Percentiles rank a stretch among this genome's conserved stretches.
Evolutionary conservation across 495 filamentous ascomycete species (phyloP).

Genomic region (Aspergillus incahuasiensis): DNA sequence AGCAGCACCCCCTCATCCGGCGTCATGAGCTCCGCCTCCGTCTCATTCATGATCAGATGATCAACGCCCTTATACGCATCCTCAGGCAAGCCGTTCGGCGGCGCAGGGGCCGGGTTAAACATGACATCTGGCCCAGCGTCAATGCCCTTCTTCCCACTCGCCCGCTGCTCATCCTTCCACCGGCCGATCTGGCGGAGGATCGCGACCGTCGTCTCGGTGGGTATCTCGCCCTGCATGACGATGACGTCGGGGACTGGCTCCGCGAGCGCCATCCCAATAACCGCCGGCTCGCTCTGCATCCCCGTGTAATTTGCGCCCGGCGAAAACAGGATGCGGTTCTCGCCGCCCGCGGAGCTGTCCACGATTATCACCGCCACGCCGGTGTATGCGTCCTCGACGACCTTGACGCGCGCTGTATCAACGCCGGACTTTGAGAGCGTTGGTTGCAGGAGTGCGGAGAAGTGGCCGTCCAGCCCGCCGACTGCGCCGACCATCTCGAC

Average conservation of each 20-base stretch:
- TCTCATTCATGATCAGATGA: constrained; percentile 87
- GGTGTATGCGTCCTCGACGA: constrained; percentile 53
- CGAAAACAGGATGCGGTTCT: constrained; percentile 82
- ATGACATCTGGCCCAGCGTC: constrained; percentile 52
- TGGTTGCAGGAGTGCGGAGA: constrained; percentile 30
- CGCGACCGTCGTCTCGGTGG: constrained; percentile 62
- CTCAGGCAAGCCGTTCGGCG: constrained; percentile 55
- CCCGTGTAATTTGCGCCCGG: constrained; percentile 72
- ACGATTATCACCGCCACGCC: constrained; percentile 81
- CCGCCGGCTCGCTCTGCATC: constrained; percentile 37
- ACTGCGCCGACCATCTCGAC: constrained; percentile 84
- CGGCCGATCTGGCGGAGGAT: constrained; percentile 46
- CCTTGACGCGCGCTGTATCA: constrained; percentile 50
- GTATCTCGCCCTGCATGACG: constrained; percentile 88
- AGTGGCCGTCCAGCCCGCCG: constrained; percentile 54
- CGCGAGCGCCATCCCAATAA: constrained; percentile 34
- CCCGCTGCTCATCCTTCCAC: constrained; percentile 41
- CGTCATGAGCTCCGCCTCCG: constrained; percentile 72
- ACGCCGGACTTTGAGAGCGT: constrained; percentile 58
- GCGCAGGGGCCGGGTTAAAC: constrained; percentile 83
- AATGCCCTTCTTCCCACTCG: constrained; percentile 42
- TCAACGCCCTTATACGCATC: constrained; percentile 64
- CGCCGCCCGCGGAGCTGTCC: constrained; percentile 69
- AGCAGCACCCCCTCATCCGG: constrained; percentile 34
- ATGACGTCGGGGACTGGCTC: constrained; percentile 56